These are phyloP conservation scores for Kingdonia uniflora DNA, from an alignment of 164 flowering plant genomes.

Conservation along the genomic window DNA sequence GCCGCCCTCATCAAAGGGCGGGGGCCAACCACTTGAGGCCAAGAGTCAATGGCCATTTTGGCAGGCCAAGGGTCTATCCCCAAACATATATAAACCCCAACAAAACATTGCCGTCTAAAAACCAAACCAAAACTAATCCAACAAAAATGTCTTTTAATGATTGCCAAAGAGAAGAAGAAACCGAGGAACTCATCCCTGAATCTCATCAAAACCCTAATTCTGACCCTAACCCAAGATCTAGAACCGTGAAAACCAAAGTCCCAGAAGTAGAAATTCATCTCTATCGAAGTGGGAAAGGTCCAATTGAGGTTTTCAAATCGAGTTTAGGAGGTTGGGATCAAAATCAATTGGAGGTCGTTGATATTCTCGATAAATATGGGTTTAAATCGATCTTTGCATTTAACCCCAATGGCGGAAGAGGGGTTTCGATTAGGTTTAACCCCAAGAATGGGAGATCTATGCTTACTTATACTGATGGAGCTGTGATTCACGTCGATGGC, in stretches of 20 bases:
- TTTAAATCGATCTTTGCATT: constrained; percentile 43
- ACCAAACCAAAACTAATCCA: no score
- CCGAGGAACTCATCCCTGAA: constrained; percentile 2
- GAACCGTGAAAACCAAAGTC: constrained; percentile 28
- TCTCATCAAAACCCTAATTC: constrained; percentile 4
- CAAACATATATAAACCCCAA: no score
- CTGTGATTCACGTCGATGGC: constrained; percentile 41
- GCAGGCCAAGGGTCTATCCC: no score
- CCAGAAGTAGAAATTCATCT: constrained; percentile 43
- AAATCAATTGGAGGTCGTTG: constrained; percentile 41
- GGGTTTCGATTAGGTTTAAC: constrained; percentile 46
- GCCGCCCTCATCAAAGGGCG: no score
- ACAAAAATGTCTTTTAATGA: no score
- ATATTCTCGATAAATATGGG: constrained; percentile 40
- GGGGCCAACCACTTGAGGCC: no score
- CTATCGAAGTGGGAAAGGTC: constrained; percentile 41
- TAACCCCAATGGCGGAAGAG: constrained; percentile 28
- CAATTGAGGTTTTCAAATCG: constrained; percentile 40
- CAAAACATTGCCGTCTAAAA: no score
- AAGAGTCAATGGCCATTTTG: no score
- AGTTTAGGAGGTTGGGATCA: constrained; percentile 53
- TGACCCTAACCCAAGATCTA: background rate
- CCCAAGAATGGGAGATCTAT: constrained; percentile 40
- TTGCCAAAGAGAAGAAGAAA: constrained; percentile 5
- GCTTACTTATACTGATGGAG: constrained; percentile 35